These are phyloP conservation scores for Pythium aphanidermatum DNA, from an alignment of 352 stramenopile genomes.

Conservation along the genomic window DNA sequence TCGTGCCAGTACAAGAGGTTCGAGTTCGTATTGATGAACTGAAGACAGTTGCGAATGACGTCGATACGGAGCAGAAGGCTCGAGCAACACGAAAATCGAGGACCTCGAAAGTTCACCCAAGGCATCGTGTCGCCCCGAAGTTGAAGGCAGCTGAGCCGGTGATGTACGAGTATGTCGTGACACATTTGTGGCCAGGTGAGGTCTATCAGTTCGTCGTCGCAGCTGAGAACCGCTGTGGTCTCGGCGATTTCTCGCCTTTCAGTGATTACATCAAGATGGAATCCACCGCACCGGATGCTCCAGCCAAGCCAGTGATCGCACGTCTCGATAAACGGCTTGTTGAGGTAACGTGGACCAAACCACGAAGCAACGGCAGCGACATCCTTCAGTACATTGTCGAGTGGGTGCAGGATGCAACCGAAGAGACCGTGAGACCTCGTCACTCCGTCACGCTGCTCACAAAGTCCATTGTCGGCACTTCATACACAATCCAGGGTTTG, in stretches of 20 bases:
- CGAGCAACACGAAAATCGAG: background rate
- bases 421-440: background rate
- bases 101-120: background rate
- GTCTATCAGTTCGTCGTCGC: slow-evolving; percentile 74
- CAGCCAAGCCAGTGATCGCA: slow-evolving; percentile 26
- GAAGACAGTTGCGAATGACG: slow-evolving; percentile 4
- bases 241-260: slow-evolving; percentile 50
- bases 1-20: slow-evolving; percentile 30
- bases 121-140: background rate
- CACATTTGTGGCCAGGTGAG: slow-evolving; percentile 51
- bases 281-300: slow-evolving; percentile 45
- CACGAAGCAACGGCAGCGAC: slow-evolving; percentile 58
- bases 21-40: slow-evolving; percentile 26
- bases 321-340: slow-evolving; percentile 33
- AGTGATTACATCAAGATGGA: slow-evolving; percentile 75
- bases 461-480: slow-evolving; percentile 41
- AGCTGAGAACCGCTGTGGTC: slow-evolving; percentile 57
- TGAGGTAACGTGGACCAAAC: slow-evolving; percentile 46
- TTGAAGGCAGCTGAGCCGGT: background rate
- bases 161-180: slow-evolving; percentile 27
- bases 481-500: slow-evolving; percentile 33
- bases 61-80: background rate
- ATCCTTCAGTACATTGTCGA: slow-evolving; percentile 64
- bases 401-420: slow-evolving; percentile 28
- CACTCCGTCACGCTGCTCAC: slow-evolving; percentile 31